phyloP scores from a whole-genome alignment of 2,329 filamentous ascomycete genomes.

The Fonsecaea monophora region DNA sequence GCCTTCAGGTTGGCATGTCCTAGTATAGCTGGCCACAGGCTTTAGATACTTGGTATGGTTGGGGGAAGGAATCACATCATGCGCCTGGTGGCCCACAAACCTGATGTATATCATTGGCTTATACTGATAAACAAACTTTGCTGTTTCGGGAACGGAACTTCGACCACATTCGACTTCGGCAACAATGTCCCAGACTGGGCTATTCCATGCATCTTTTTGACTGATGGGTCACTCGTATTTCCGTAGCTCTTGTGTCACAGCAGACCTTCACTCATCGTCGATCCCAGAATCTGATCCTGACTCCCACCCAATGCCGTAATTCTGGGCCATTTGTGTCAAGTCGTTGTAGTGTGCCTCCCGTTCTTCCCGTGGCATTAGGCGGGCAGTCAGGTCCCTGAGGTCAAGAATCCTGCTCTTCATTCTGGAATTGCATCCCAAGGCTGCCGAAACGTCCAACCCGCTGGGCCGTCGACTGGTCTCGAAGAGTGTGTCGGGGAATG shows the following conservation, averaged over 20 bases:
- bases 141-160: neutral
- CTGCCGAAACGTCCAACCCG: conserved; percentile 45
- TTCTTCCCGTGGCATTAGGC: conserved; percentile 74
- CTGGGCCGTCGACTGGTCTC: conserved; percentile 54
- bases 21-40: neutral
- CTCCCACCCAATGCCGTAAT: conserved; percentile 66
- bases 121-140: neutral
- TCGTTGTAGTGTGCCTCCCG: conserved; percentile 82
- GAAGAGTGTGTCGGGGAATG: conserved; percentile 78
- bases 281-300: conserved; percentile 50
- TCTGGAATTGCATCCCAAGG: conserved; percentile 70
- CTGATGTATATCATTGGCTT: neutral
- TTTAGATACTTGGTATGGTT: neutral
- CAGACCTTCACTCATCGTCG: conserved; percentile 43
- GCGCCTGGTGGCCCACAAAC: neutral
- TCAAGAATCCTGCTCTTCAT: conserved; percentile 73
- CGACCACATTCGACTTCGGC: neutral
- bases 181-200: neutral
- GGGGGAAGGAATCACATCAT: neutral
- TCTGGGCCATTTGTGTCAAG: conserved; percentile 81
- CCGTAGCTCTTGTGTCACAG: neutral
- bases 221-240: neutral
- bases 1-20: neutral
- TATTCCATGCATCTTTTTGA: neutral
- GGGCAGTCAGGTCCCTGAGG: conserved; percentile 68